Evolutionary conservation across 768 basidiomycete species (phyloP), one percentile per base, ranked within the genome.

Genomic region (Wakefieldia striispora): DNA sequence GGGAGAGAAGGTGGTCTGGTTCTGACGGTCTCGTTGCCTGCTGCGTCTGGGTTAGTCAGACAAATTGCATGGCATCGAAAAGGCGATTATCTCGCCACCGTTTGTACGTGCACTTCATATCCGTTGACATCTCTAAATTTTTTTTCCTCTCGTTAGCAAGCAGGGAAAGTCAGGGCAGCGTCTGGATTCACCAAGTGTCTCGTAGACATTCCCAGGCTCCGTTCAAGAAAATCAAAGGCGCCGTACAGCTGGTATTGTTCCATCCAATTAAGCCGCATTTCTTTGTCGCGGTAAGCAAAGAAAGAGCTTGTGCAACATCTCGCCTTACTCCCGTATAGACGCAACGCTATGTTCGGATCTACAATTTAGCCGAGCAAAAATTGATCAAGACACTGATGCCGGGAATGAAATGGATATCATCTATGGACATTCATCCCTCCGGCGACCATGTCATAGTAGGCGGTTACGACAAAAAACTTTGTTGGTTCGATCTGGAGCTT

Each of bases 401-500:
- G n/a, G 95, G 95, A 45, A 89, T 95, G 55, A 86, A 83, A 66
- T 98, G 95, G 95, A 97, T 99, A 64, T 97, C 94, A 31, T 90
- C 83, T 10, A 87, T 99, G 86, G 95, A 98, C 65, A 80, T 99
- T 21, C 97, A 99, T 70, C 91, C 95, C 19, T 87, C 88, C 43
- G 92, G 92, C 24, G 95, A 98, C 62, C 94, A 99, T 74, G 75
- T 99, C 53, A 92, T 99, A 53, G 91, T 99, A 43, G 97, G 97
- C 51, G 92, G 92, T 40, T 98, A 98, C 69, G 97, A 99, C 73
- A 86, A 90, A 58, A 97, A 97, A 68, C 73, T 99, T 14, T 95
- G 93, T 68, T 99, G 97, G 97, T 98, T 98, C 69, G 97, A 99
- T 73, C 75, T 99, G 56, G 97, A 98, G 63, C 82, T 99, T 47